Percentiles rank a stretch among this genome's conserved stretches.
Evolutionary conservation across 2,329 filamentous ascomycete species (phyloP).

Genomic region (Talaromyces atroroseus): DNA sequence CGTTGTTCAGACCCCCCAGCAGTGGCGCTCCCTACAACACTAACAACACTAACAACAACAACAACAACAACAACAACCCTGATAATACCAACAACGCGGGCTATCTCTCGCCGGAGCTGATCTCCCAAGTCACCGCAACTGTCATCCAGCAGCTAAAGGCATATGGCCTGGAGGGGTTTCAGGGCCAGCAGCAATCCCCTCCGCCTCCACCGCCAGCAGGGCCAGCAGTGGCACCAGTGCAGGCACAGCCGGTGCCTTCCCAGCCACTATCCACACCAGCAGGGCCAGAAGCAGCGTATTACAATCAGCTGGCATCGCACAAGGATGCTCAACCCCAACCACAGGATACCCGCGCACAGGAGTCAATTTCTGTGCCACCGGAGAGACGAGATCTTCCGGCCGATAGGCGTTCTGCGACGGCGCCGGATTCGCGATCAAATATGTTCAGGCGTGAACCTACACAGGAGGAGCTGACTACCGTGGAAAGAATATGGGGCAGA

Average conservation of each 20-base stretch:
- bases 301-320: conserved; percentile 4
- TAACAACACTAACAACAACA: conserved; percentile 36
- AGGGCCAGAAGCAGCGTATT: conserved; percentile 5
- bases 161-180: conserved; percentile 34
- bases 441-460: conserved; percentile 35
- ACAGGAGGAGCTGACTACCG: conserved; percentile 48
- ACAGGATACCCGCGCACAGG: conserved; percentile 2
- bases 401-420: conserved; percentile 10
- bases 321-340: conserved; percentile 1
- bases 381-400: conserved; percentile 6
- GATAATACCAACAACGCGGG: conserved; percentile 45
- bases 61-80: conserved; percentile 15
- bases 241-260: not conserved
- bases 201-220: conserved; percentile 22
- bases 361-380: not conserved
- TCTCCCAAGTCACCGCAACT: conserved; percentile 56
- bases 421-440: conserved; percentile 31
- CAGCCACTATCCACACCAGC: conserved; percentile 11
- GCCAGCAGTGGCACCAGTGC: conserved; percentile 20
- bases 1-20: conserved; percentile 11
- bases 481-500: conserved; percentile 70
- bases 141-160: conserved; percentile 55
- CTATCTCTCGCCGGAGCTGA: conserved; percentile 54
- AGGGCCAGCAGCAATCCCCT: conserved; percentile 20
- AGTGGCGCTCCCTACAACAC: conserved; percentile 3